A percentile compares a stretch with the other conserved stretches of the same genome.
Conservation (phyloP, 495 filamentous ascomycete species). For the Hypoxylon intermedium region DNA sequence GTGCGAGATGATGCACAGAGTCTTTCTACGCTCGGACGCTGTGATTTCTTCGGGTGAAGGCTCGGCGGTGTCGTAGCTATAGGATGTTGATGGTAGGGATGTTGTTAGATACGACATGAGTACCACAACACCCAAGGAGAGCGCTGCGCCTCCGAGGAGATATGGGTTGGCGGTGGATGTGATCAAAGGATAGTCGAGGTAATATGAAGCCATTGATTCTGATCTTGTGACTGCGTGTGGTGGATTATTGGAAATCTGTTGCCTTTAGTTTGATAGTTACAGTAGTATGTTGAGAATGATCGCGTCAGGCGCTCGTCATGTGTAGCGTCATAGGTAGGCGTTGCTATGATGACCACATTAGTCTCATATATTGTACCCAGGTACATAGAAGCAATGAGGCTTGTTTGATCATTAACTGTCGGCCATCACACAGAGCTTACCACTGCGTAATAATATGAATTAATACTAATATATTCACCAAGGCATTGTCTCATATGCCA, state of each 20-base stretch:
- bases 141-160: too few species aligned
- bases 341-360: too few species aligned
- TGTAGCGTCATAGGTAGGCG: not conserved
- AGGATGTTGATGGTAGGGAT: not conserved
- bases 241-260: not conserved
- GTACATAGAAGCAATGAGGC: too few species aligned
- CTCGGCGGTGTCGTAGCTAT: not conserved
- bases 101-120: not conserved
- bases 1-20: slow-evolving; percentile 6
- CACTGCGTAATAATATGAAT: too few species aligned
- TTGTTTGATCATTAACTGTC: too few species aligned
- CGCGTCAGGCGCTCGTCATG: not conserved
- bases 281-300: not conserved
- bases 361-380: too few species aligned
- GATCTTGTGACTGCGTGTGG: too few species aligned
- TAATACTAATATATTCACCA: too few species aligned
- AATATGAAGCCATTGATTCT: not conserved
- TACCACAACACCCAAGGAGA: not conserved
- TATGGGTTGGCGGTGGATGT: not conserved
- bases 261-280: not conserved
- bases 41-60: not conserved
- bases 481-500: too few species aligned
- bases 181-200: not conserved
- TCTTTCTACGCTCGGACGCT: not conserved
- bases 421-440: too few species aligned